Evolutionary conservation across 192 early-diverging fungal species (phyloP).

Genomic region (Coemansia reversa): DNA sequence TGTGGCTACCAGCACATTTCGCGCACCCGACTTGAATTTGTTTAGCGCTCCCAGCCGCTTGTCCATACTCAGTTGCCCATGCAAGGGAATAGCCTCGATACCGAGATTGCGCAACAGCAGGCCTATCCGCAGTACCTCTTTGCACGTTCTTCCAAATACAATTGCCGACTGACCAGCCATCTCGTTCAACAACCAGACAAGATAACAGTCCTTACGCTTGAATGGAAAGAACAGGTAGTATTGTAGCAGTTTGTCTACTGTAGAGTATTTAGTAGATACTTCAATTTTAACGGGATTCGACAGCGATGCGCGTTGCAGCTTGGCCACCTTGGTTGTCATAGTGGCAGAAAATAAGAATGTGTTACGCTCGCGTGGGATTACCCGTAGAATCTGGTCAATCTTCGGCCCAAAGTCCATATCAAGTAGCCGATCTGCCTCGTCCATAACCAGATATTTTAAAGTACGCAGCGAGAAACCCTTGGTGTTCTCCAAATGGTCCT

Average conservation of each 20-base stretch:
- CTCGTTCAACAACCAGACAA: constrained; percentile 92
- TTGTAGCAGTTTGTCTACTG: constrained; percentile 88
- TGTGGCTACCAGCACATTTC: constrained; percentile 90
- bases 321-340: constrained; percentile 98
- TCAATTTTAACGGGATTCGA: constrained; percentile 91
- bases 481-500: constrained; percentile 97
- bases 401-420: constrained; percentile 97
- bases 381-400: constrained; percentile 91
- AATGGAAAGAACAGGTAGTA: constrained; percentile 97
- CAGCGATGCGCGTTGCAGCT: constrained; percentile 89
- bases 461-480: constrained; percentile 93
- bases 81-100: constrained; percentile 90
- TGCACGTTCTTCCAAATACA: constrained; percentile 90
- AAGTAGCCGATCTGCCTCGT: constrained; percentile 89
- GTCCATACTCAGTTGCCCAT: constrained; percentile 90
- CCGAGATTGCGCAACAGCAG: constrained; percentile 89
- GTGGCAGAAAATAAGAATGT: constrained; percentile 96
- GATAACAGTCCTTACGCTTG: constrained; percentile 92
- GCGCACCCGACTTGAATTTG: constrained; percentile 90
- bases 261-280: constrained; percentile 96
- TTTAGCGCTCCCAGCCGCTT: constrained; percentile 89
- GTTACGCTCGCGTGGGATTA: constrained; percentile 87
- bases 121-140: constrained; percentile 80
- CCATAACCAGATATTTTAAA: constrained; percentile 92
- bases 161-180: constrained; percentile 88